Conservation (phyloP, 1,284 basidiomycete genomes). For the Ceratobasidium sp. region DNA sequence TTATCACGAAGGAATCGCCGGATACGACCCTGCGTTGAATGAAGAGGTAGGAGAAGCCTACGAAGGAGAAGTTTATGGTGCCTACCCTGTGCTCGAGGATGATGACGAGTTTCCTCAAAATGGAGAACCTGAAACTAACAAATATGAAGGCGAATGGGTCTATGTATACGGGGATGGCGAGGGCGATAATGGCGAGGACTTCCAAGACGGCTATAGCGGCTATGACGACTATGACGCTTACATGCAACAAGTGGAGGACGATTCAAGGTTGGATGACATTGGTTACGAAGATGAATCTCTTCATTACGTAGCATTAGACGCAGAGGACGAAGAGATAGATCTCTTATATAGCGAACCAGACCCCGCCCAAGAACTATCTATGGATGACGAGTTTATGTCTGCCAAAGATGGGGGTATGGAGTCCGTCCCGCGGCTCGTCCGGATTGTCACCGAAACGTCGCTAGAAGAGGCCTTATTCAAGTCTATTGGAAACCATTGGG, state of each 20-base stretch:
- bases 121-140: no score
- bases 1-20: neutral
- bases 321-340: neutral
- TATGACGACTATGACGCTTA: neutral
- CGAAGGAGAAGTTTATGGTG: no score
- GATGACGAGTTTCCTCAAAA: no score
- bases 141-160: no score
- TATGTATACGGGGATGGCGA: neutral
- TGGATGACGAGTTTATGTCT: neutral
- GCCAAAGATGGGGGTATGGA: neutral
- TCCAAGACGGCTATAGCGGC: neutral
- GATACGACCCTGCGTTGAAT: no score
- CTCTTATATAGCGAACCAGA: neutral
- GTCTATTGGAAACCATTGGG: conserved; percentile 23
- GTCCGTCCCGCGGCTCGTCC: conserved; percentile 7
- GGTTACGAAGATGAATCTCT: neutral
- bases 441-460: conserved; percentile 22
- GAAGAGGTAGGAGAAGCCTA: no score
- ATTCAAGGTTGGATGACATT: neutral
- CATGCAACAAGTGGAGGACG: neutral
- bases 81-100: no score
- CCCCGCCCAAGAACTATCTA: neutral
- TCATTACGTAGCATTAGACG: no score
- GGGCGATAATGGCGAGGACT: neutral
- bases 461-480: conserved; percentile 24